Evolutionary conservation across 208 protist genomes (phyloP).

Genomic region (Trypanosoma theileri): DNA sequence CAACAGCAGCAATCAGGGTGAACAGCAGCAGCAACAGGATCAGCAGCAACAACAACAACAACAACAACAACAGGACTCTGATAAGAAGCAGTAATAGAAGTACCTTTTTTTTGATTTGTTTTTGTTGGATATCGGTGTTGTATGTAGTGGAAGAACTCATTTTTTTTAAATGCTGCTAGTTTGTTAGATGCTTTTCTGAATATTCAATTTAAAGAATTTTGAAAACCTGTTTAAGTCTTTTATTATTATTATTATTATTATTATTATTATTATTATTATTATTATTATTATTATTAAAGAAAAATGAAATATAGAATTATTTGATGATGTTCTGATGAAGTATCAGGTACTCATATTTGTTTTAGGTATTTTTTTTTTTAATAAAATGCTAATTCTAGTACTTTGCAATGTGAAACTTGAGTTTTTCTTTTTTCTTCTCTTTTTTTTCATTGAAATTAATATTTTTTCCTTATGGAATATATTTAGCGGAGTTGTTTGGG

Average conservation of each 20-base stretch:
- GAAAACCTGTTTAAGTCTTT: neutral
- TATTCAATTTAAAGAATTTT: too few species aligned
- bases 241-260: neutral
- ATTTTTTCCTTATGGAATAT: too few species aligned
- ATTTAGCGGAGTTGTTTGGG: too few species aligned
- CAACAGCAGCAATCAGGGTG: slow-evolving; percentile 21
- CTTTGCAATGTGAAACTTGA: neutral
- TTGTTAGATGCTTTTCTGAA: too few species aligned
- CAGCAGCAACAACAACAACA: slow-evolving; percentile 20
- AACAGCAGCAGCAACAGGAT: slow-evolving; percentile 31
- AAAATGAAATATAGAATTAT: too few species aligned
- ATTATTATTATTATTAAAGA: neutral
- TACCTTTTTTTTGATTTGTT: too few species aligned
- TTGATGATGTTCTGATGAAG: neutral
- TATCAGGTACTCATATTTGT: too few species aligned
- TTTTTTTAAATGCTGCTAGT: neutral
- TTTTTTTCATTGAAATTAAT: too few species aligned
- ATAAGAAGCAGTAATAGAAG: neutral
- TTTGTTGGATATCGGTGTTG: too few species aligned
- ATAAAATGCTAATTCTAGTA: too few species aligned
- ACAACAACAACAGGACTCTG: slow-evolving; percentile 9
- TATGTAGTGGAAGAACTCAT: neutral
- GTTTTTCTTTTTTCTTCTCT: slow-evolving; percentile 7
- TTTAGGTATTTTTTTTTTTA: too few species aligned
- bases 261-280: neutral